Evolutionary conservation across 768 basidiomycete genomes (phyloP).

Genomic region (Lactarius sp.): DNA sequence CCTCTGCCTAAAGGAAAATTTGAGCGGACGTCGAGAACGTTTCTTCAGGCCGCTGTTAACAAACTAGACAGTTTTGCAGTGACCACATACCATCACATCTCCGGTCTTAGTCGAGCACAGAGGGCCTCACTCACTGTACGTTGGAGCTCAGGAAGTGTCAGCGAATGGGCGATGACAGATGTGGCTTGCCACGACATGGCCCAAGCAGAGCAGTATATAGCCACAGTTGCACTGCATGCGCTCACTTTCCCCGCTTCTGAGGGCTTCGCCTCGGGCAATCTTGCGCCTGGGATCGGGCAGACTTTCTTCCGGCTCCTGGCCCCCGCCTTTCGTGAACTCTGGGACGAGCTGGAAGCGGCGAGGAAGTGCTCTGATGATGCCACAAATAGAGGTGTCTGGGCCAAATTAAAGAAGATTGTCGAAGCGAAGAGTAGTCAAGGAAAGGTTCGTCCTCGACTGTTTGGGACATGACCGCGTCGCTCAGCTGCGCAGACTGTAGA

Average conservation of each 20-base stretch:
- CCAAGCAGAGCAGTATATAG: conserved; percentile 89
- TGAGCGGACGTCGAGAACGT: conserved; percentile 70
- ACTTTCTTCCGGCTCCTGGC: conserved; percentile 81
- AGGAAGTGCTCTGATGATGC: conserved; percentile 58
- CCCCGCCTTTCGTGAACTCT: conserved; percentile 77
- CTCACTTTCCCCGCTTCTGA: conserved; percentile 59
- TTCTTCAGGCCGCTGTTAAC: conserved; percentile 62
- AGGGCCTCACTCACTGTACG: conserved; percentile 67
- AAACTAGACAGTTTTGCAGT: conserved; percentile 74
- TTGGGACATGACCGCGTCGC: not conserved
- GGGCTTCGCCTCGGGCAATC: conserved; percentile 56
- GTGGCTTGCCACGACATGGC: conserved; percentile 70
- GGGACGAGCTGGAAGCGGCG: conserved; percentile 77
- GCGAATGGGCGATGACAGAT: conserved; percentile 79
- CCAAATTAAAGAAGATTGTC: conserved; percentile 57
- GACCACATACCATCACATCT: conserved; percentile 59
- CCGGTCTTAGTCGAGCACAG: conserved; percentile 67
- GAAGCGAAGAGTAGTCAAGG: conserved; percentile 48
- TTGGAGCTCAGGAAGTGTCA: conserved; percentile 58
- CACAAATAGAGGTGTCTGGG: conserved; percentile 68
- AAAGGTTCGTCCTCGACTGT: conserved; percentile 37
- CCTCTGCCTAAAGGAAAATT: conserved; percentile 78
- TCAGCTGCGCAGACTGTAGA: conserved; percentile 16
- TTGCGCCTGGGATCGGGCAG: conserved; percentile 42
- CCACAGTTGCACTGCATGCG: conserved; percentile 79